phyloP scores from a whole-genome alignment of 2,329 filamentous ascomycete species.

The Fusarium sp. region DNA sequence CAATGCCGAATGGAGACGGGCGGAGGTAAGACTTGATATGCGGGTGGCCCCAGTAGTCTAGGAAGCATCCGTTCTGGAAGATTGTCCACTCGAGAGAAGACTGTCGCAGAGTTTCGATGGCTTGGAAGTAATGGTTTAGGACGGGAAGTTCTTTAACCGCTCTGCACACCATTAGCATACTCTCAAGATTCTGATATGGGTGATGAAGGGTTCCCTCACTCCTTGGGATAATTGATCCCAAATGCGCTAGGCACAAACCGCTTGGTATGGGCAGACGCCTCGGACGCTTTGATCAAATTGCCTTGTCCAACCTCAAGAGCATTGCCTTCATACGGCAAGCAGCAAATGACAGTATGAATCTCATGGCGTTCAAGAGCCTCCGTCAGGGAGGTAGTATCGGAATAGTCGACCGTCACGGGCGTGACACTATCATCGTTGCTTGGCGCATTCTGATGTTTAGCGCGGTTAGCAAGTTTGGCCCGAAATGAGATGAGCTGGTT shows the following conservation, averaged over 20 bases:
- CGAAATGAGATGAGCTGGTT: neutral
- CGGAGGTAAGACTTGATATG: neutral
- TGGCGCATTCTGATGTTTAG: neutral
- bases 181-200: neutral
- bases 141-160: neutral
- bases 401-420: neutral
- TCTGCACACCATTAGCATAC: neutral
- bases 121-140: neutral
- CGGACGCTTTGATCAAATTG: neutral
- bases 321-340: neutral
- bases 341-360: neutral
- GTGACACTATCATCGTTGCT: neutral
- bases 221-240: neutral
- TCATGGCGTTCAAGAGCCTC: neutral
- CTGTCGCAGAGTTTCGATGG: neutral
- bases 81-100: neutral
- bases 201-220: neutral
- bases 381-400: neutral
- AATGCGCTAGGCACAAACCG: neutral
- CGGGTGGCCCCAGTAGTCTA: slow-evolving; percentile 6
- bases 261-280: neutral
- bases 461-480: neutral
- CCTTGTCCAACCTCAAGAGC: neutral
- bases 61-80: slow-evolving; percentile 6
- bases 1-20: slow-evolving; percentile 44